Conservation (phyloP, 768 basidiomycete genomes). For the Lactarius quietus region DNA sequence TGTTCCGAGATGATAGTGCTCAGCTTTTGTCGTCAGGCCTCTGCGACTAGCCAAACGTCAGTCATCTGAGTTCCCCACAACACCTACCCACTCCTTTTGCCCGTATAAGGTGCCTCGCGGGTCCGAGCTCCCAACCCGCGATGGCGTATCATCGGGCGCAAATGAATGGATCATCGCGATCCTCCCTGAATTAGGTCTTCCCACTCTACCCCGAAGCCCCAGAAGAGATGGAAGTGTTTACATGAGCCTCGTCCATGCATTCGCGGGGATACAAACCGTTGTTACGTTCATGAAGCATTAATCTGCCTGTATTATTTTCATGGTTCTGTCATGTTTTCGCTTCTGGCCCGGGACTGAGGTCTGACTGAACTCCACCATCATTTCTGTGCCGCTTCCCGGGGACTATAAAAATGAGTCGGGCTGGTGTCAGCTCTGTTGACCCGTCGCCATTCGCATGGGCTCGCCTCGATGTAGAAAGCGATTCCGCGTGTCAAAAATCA, state of each 20-base stretch:
- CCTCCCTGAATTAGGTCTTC: constrained; percentile 1
- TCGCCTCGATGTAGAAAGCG: background rate
- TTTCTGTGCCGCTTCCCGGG: background rate
- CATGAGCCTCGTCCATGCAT: background rate
- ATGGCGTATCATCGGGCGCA: constrained; percentile 81
- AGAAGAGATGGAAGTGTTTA: background rate
- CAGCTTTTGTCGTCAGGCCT: background rate
- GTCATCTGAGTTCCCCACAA: constrained; percentile 22
- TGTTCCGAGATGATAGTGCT: background rate
- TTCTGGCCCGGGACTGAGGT: background rate
- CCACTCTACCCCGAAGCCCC: constrained; percentile 2
- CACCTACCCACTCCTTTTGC: constrained; percentile 39
- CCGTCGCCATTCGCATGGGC: background rate
- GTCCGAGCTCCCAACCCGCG: constrained; percentile 53
- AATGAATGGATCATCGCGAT: constrained; percentile 34
- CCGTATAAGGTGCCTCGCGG: constrained; percentile 76
- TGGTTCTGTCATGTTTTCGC: background rate
- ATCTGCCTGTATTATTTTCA: background rate
- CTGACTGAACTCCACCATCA: no score
- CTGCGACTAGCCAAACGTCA: background rate
- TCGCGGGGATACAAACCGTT: constrained; percentile 12
- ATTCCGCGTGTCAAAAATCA: background rate
- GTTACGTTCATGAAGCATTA: background rate
- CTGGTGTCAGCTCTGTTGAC: background rate
- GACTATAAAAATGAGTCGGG: background rate